Conservation (phyloP, 768 basidiomycete genomes). For the Cystobasidium onofrii region DNA sequence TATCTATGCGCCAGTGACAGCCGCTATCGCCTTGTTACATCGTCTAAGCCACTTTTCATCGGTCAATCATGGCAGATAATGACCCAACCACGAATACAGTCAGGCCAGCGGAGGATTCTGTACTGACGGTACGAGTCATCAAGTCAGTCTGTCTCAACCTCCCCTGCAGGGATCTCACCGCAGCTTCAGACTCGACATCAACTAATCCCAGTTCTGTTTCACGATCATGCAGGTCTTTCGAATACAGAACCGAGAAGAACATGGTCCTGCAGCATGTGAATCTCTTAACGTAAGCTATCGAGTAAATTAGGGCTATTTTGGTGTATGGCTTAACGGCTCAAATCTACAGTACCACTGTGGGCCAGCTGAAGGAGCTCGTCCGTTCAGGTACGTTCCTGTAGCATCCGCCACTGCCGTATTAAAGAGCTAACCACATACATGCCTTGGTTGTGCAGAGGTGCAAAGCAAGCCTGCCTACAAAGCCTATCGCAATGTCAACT, state of each 20-base stretch:
- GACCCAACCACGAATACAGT: slow-evolving; percentile 56
- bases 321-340: no score
- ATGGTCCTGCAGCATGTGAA: slow-evolving; percentile 76
- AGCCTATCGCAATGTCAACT: slow-evolving; percentile 63
- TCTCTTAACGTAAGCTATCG: slow-evolving; percentile 51
- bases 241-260: slow-evolving; percentile 77
- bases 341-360: slow-evolving; percentile 56
- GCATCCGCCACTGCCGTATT: neutral
- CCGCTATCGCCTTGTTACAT: neutral
- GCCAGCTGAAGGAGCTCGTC: slow-evolving; percentile 64
- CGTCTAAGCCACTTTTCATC: neutral
- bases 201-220: neutral
- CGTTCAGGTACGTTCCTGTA: slow-evolving; percentile 54
- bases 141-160: slow-evolving; percentile 50
- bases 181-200: neutral
- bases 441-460: slow-evolving; percentile 52
- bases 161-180: neutral
- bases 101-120: slow-evolving; percentile 64
- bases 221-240: slow-evolving; percentile 55
- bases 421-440: neutral
- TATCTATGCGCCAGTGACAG: neutral
- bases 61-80: neutral
- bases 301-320: no score
- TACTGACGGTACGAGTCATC: slow-evolving; percentile 81
- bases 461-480: slow-evolving; percentile 74